Evolutionary conservation across 495 filamentous ascomycete genomes (phyloP), one percentile per base, ranked within the genome.

Genomic region (Parathielavia hyrcaniae): DNA sequence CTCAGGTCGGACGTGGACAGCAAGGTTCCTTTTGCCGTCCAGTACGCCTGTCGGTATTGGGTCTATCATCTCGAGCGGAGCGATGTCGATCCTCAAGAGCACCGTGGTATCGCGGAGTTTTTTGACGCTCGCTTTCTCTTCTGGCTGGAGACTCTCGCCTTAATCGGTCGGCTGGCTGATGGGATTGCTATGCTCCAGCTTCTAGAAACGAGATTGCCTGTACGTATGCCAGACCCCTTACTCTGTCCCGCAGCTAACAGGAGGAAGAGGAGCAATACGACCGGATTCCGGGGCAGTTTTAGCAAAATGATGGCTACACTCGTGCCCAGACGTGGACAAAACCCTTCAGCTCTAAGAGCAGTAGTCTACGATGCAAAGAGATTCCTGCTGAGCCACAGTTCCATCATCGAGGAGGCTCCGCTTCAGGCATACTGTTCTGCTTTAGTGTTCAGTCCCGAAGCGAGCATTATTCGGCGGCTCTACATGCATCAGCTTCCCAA

Each of bases 21-120:
- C 13, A 38, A 41, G 12, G 11, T 53, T 10, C 36, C 50, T 38
- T 41, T 39, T 35, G 17, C 32, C 20, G 32, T 53, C 13, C 50
- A 53, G 50, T 53, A 53, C 36, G 50, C 50, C 36, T 53, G 50
- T 53, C 36, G 50, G 20, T 53, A 53, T 41, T 53, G 50, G 50
- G 35, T 53, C 20, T 26, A 41, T 26, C 50, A 53, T 41, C 50
- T 53, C 4, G 16, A 53, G 22, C 44, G 20, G 44, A 26, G 44
- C 20, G 44, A 26, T 46, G 22, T 46, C 44, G 44, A 46, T 22
- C 44, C 20, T 46, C 44, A 26, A 46, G 44, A 46, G 44, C 44
- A 46, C 20, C 20, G 20, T 8, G 44, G 44, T 14, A 26, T 46
- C 12, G 44, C 20, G 44, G 44, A 26, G 2, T 26, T 46, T 46